phyloP scores from a whole-genome alignment of 2,329 filamentous ascomycete genomes.

The Periconia digitata region DNA sequence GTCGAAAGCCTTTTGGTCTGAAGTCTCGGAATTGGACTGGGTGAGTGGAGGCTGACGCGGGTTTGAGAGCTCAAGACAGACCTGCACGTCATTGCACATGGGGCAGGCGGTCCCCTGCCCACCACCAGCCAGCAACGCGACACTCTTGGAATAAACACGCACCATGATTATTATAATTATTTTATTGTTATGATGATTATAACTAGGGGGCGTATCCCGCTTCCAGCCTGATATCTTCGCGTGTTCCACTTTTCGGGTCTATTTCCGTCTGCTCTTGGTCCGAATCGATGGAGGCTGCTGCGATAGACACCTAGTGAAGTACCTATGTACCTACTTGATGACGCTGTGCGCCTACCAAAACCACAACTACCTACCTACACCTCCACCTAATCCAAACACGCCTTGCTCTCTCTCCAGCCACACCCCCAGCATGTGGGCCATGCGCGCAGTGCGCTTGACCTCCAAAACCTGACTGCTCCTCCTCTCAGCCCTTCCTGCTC shows the following conservation, averaged over 20 bases:
- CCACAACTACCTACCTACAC: no score
- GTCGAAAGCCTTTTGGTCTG: no score
- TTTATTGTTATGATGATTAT: no score
- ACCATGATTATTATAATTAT: no score
- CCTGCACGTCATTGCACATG: conserved; percentile 7
- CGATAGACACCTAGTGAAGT: no score
- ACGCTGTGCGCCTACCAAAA: conserved; percentile 1
- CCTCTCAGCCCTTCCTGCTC: conserved; percentile 5
- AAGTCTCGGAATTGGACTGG: background rate
- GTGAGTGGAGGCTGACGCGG: conserved; percentile 2
- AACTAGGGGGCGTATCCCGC: no score
- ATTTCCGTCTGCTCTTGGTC: background rate
- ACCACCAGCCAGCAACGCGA: conserved; percentile 1
- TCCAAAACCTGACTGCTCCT: conserved; percentile 11
- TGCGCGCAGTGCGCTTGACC: conserved; percentile 10
- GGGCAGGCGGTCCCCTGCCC: background rate
- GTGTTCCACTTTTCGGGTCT: background rate
- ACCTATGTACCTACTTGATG: background rate
- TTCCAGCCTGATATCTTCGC: no score
- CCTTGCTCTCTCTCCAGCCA: conserved; percentile 1
- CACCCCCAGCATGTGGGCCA: conserved; percentile 9
- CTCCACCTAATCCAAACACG: background rate
- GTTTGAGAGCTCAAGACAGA: background rate
- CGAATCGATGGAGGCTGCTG: no score
- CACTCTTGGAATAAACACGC: no score